Conservation (phyloP, 2,329 filamentous ascomycete species). For the Fonsecaea monophora region DNA sequence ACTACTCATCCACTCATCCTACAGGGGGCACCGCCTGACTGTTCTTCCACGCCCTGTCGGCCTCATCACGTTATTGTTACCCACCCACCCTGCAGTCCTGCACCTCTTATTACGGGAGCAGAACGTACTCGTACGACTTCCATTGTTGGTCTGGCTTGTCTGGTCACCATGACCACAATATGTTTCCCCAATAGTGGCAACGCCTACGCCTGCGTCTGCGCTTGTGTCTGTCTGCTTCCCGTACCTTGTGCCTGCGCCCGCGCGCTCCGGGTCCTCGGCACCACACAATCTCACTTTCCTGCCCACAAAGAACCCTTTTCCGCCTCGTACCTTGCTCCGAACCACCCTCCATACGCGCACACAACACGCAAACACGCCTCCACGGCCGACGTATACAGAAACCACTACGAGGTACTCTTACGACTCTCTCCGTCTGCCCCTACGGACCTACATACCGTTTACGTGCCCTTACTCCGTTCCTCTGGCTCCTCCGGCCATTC, state of each 20-base stretch:
- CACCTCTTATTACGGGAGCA: constrained; percentile 2
- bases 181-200: neutral
- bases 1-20: neutral
- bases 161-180: neutral
- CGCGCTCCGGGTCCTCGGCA: neutral
- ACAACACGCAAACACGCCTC: constrained; percentile 3
- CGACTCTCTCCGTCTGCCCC: neutral
- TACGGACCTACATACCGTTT: neutral
- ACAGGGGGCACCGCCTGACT: constrained; percentile 14
- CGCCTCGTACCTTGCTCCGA: neutral
- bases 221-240: neutral
- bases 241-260: neutral
- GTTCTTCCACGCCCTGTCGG: constrained; percentile 7
- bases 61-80: constrained; percentile 17
- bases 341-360: neutral
- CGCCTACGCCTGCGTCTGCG: neutral
- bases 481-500: neutral
- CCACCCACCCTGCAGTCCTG: constrained; percentile 5
- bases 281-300: neutral
- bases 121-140: neutral
- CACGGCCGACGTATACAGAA: neutral
- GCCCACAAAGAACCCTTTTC: neutral
- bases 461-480: too few relatives aligned
- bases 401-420: neutral
- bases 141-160: neutral